Conservation (phyloP, 352 stramenopile genomes). For the Globisporangium perplexum region DNA sequence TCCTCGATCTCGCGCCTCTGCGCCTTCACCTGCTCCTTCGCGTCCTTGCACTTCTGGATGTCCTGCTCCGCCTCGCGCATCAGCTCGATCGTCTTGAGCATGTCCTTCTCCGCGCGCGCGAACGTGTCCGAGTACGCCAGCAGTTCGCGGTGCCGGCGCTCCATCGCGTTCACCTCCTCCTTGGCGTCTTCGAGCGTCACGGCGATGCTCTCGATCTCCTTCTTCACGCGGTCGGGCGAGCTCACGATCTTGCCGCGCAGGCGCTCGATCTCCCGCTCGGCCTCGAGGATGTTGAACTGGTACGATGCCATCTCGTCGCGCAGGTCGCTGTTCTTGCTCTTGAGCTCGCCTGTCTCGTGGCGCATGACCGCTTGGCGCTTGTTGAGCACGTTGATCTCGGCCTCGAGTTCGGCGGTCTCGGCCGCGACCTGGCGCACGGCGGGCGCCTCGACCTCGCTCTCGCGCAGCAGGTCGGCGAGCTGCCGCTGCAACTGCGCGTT, state of each 20-base stretch:
- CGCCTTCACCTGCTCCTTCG: constrained; percentile 67
- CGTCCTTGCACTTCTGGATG: constrained; percentile 57
- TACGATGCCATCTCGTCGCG: constrained; percentile 67
- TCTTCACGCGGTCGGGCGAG: constrained; percentile 83
- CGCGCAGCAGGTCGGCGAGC: constrained; percentile 48
- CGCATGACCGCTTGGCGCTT: constrained; percentile 84
- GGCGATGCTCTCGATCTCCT: constrained; percentile 54
- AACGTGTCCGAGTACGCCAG: constrained; percentile 63
- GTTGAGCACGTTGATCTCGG: constrained; percentile 89
- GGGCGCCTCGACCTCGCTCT: constrained; percentile 50
- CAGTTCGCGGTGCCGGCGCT: constrained; percentile 53
- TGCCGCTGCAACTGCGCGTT: constrained; percentile 54
- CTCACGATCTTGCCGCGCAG: constrained; percentile 87
- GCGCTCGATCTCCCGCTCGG: constrained; percentile 69
- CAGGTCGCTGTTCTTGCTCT: constrained; percentile 69
- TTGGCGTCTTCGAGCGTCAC: constrained; percentile 66
- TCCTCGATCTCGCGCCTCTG: constrained; percentile 46
- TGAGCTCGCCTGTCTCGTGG: constrained; percentile 78
- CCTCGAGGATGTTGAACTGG: constrained; percentile 82
- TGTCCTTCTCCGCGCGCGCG: constrained; percentile 60
- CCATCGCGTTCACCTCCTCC: constrained; percentile 55
- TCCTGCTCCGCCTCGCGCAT: constrained; percentile 61
- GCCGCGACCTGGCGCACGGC: constrained; percentile 55
- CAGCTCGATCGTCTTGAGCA: constrained; percentile 51
- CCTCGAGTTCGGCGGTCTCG: constrained; percentile 82